Percentiles rank a stretch among this genome's conserved stretches.
Evolutionary conservation across 164 flowering plant species (phyloP).

Genomic region (Vitis cinerea): DNA sequence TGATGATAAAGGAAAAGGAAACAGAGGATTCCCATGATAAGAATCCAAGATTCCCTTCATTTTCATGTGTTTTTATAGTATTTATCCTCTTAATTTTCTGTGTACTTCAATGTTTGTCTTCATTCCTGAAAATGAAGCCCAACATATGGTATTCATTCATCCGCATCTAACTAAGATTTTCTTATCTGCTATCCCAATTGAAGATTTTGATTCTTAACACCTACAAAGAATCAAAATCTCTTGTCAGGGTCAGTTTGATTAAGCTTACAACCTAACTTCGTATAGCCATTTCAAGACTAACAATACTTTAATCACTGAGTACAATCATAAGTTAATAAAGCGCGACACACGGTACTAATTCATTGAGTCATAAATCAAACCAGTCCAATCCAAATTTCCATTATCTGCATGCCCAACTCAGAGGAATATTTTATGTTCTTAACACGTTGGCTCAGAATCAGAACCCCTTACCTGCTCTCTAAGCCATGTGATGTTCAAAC

Average conservation of each 20-base stretch:
- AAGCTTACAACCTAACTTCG: too few species aligned
- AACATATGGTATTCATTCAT: too few species aligned
- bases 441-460: neutral
- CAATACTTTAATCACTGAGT: too few species aligned
- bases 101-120: too few species aligned
- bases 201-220: neutral
- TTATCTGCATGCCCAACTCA: neutral
- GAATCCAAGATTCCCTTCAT: too few species aligned
- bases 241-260: neutral
- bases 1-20: too few species aligned
- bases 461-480: neutral
- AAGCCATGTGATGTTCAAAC: neutral
- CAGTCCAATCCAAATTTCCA: neutral
- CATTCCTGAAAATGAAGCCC: too few species aligned
- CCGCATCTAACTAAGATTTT: neutral
- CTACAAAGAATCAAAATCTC: neutral
- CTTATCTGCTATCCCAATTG: neutral
- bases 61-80: too few species aligned
- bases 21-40: too few species aligned
- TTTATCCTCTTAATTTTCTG: too few species aligned
- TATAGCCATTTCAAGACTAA: too few species aligned
- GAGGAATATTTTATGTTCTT: neutral
- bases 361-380: conserved; percentile 9
- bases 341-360: conserved; percentile 16
- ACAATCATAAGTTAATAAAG: too few species aligned